phyloP scores from a whole-genome alignment of 192 early-diverging fungal genomes.

The Linnemannia schmuckeri region DNA sequence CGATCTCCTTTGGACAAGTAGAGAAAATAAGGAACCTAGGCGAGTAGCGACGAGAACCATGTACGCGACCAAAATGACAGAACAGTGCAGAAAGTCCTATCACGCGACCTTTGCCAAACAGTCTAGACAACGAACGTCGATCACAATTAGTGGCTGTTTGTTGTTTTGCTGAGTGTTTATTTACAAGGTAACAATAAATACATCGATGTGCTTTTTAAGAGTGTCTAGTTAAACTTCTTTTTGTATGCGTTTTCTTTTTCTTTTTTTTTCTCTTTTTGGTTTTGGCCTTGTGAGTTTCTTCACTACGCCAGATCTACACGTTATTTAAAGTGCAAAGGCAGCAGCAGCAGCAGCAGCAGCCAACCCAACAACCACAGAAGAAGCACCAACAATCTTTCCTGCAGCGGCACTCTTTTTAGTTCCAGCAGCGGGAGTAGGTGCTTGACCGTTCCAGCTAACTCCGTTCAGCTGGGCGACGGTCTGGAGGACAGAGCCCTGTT shows the following conservation, averaged over 20 bases:
- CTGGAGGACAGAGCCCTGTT: slow-evolving; percentile 66
- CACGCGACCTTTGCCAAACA: not conserved
- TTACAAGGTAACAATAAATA: not conserved
- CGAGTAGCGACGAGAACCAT: not conserved
- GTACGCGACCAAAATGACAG: not conserved
- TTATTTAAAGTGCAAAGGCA: not conserved
- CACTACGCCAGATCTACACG: not conserved
- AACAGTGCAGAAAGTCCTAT: not conserved
- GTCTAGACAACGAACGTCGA: not conserved
- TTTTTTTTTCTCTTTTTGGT: not conserved
- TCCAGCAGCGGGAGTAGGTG: slow-evolving; percentile 9
- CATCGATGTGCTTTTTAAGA: not conserved
- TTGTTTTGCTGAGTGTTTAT: not conserved
- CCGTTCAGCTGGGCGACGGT: slow-evolving; percentile 68
- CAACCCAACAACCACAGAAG: not conserved
- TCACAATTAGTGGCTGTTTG: not conserved
- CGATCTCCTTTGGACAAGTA: not conserved
- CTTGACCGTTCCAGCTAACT: slow-evolving; percentile 54
- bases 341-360: not conserved
- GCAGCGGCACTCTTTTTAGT: slow-evolving; percentile 8
- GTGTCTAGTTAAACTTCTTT: too few relatives aligned
- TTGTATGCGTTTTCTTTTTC: not conserved
- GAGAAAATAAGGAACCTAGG: not conserved
- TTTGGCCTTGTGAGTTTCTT: not conserved
- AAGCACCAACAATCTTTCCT: not conserved